phyloP scores from a whole-genome alignment of 768 basidiomycete species.

The Daedalea quercina region DNA sequence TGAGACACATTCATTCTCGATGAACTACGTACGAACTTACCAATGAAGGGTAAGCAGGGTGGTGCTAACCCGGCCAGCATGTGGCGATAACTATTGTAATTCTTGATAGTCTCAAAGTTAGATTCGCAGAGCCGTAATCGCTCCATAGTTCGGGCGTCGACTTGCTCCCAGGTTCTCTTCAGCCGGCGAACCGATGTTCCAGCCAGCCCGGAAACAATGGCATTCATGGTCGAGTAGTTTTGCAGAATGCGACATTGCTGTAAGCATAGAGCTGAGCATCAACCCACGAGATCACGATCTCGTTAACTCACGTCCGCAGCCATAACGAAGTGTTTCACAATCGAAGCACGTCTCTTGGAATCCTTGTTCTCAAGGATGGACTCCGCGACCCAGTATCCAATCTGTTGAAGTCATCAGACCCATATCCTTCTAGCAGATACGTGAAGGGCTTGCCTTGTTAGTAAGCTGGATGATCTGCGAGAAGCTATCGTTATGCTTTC shows the following conservation, averaged over 20 bases:
- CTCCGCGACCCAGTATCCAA: slow-evolving; percentile 91
- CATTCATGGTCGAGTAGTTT: slow-evolving; percentile 97
- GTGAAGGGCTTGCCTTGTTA: slow-evolving; percentile 54
- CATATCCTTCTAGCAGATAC: background rate
- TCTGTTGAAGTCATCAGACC: slow-evolving; percentile 35
- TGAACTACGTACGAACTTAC: slow-evolving; percentile 37
- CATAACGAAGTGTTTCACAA: slow-evolving; percentile 87
- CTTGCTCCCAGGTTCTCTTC: slow-evolving; percentile 90
- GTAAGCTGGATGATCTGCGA: slow-evolving; percentile 81
- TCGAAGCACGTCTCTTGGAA: slow-evolving; percentile 68
- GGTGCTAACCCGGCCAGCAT: slow-evolving; percentile 78
- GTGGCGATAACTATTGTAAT: slow-evolving; percentile 87
- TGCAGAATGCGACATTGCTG: slow-evolving; percentile 85
- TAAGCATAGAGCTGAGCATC: background rate
- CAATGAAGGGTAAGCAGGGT: slow-evolving; percentile 95
- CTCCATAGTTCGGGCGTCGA: slow-evolving; percentile 66
- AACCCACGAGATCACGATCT: background rate
- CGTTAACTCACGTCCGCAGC: slow-evolving; percentile 80
- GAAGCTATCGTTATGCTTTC: slow-evolving; percentile 75
- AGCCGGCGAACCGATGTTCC: slow-evolving; percentile 89
- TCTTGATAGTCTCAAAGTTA: slow-evolving; percentile 89
- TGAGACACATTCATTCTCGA: background rate
- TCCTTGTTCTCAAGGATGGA: slow-evolving; percentile 77
- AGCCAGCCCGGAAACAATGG: slow-evolving; percentile 90
- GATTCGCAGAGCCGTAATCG: slow-evolving; percentile 77